phyloP scores from a whole-genome alignment of 768 basidiomycete species.

The Clavulina sp. region DNA sequence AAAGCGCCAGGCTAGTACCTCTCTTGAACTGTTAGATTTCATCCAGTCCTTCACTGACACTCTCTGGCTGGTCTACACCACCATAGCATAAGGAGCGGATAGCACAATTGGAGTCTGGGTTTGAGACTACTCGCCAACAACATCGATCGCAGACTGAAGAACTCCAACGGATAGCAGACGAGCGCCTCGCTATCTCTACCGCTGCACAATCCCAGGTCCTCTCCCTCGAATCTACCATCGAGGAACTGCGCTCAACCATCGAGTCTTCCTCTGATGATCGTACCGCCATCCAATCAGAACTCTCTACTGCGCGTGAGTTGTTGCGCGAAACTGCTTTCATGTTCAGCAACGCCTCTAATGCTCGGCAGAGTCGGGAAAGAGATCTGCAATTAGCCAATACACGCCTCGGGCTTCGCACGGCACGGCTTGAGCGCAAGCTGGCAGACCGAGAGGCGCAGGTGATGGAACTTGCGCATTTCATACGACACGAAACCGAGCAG shows the following conservation, averaged over 20 bases:
- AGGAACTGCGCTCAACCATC: not conserved
- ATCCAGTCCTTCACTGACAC: no score
- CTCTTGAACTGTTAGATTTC: no score
- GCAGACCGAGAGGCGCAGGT: not conserved
- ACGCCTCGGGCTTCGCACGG: not conserved
- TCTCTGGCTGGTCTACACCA: no score
- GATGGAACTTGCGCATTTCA: not conserved
- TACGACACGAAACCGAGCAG: not conserved
- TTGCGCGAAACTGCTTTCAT: no score
- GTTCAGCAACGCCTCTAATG: no score
- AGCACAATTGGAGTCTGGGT: not conserved
- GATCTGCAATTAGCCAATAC: not conserved
- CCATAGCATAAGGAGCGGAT: not conserved
- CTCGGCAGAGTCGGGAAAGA: no score
- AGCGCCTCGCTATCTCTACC: not conserved
- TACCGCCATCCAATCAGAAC: not conserved
- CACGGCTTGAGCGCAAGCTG: not conserved
- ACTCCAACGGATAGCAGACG: not conserved
- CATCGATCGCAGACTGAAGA: not conserved
- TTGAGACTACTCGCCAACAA: not conserved
- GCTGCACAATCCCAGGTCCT: not conserved
- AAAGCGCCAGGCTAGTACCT: slow-evolving; percentile 4
- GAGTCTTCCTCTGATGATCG: not conserved
- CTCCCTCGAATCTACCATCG: not conserved
- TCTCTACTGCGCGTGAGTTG: not conserved